These are phyloP conservation scores for Salisapilia sapeloensis DNA, from an alignment of 352 stramenopile genomes.

Conservation along the genomic window DNA sequence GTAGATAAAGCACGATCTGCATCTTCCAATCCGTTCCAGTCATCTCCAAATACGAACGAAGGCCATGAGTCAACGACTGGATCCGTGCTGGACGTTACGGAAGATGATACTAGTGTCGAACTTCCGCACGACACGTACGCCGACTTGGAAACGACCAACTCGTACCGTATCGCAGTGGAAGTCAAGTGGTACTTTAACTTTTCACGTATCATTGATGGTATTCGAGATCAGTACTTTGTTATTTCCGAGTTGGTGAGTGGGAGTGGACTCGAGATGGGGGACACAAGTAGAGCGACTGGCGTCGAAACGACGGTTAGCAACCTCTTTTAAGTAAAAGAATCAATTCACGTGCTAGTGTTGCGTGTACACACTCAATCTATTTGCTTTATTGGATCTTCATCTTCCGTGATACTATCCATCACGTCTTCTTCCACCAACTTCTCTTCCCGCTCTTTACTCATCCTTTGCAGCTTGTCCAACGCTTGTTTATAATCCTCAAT, in stretches of 20 bases:
- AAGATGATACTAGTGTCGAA: neutral
- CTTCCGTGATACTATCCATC: too few relatives aligned
- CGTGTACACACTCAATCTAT: neutral
- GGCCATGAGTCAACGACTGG: neutral
- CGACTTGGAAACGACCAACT: too few relatives aligned
- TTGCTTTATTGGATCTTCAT: constrained; percentile 1
- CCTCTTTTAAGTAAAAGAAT: constrained; percentile 59
- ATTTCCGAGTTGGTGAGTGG: constrained; percentile 49
- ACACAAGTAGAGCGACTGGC: too few relatives aligned
- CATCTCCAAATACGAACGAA: neutral
- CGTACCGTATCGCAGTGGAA: constrained; percentile 53
- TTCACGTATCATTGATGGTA: constrained; percentile 33
- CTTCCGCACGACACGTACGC: neutral
- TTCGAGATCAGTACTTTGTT: constrained; percentile 66
- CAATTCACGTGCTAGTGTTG: neutral
- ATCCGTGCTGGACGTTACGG: neutral
- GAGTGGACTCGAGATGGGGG: too few relatives aligned
- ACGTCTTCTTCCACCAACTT: too few relatives aligned
- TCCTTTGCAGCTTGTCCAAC: constrained; percentile 37
- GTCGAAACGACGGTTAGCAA: constrained; percentile 73
- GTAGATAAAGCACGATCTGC: neutral
- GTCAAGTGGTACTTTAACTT: constrained; percentile 75
- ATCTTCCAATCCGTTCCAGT: neutral
- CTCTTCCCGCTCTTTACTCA: constrained; percentile 5
- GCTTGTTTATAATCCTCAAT: constrained; percentile 58